Evolutionary conservation across 2,329 filamentous ascomycete species (phyloP), one percentile per base, ranked within the genome.

Genomic region (Calonectria pseudoturangicola): DNA sequence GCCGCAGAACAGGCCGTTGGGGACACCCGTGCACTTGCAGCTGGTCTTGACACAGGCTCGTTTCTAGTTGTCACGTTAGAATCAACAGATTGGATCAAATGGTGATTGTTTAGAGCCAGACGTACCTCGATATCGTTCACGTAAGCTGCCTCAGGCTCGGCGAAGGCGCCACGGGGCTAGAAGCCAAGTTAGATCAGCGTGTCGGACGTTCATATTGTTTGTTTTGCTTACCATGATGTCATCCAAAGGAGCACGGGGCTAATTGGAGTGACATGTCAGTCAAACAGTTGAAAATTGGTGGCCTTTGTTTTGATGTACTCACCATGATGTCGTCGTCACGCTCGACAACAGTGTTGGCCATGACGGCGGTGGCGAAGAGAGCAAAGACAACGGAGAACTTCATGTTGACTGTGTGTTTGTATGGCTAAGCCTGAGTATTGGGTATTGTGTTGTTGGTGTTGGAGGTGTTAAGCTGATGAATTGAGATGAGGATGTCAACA

Each of bases 211-310:
- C 9, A 15, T 7, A 10, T 15, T 25, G 13, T 15, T 58, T 7
- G n/a, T 33, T 51, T 58, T n/a, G 41, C 54, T 12, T 58, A 58
- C 54, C 54, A 60, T 60, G 33, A 60, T 60, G n/a, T 60, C 54
- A 3, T 60, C 54, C 25, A 25, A 27, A 21, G 33, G 54, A 6
- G 41, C 54, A 25, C 54, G 54, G 33, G 54, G 54, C 54, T 60
- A 6, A 41, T 60, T 4, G 16, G 13, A 21, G 9, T 9, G 13
- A 2, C 4, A 4, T 18, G 21, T 60, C 9, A 60, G 54, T 4
- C 0, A 12, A 7, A 58, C n/a, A 9, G 51, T 39, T 39, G 18
- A n/a, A 39, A 39, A 2, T 13, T 7, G 13, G 13, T 9, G 21
- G 21, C 10, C 1, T 3, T 60, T 13, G 18, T 41, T 30, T 6